Conservation (phyloP, 2,329 filamentous ascomycete species). For the Neoarthrinium moseri region DNA sequence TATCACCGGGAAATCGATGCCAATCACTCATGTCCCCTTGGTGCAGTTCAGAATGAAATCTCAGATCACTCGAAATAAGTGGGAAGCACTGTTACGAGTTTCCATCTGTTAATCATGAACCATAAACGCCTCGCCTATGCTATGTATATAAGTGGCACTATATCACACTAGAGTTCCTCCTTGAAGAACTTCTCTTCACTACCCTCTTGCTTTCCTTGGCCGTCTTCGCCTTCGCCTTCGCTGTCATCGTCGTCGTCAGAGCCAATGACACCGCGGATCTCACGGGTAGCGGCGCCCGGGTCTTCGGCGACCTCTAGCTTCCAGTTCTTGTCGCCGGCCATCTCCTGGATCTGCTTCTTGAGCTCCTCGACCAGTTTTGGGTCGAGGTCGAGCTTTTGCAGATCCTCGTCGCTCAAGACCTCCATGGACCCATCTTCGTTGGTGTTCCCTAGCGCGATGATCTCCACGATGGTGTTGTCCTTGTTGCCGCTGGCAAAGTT, state of each 20-base stretch:
- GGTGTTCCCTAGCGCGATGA: slow-evolving; percentile 43
- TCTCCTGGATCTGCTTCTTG: slow-evolving; percentile 63
- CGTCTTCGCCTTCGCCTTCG: slow-evolving; percentile 22
- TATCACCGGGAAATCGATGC: no score
- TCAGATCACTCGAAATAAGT: no score
- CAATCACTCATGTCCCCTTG: no score
- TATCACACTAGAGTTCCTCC: slow-evolving; percentile 45
- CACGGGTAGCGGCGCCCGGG: slow-evolving; percentile 54
- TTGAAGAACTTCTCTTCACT: slow-evolving; percentile 53
- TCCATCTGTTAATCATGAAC: no score
- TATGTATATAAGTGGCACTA: slow-evolving; percentile 13
- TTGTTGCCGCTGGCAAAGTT: slow-evolving; percentile 36
- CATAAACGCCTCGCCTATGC: slow-evolving; percentile 16
- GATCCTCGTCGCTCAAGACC: slow-evolving; percentile 62
- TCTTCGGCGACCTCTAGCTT: slow-evolving; percentile 76
- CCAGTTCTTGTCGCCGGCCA: slow-evolving; percentile 74
- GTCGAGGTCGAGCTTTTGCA: slow-evolving; percentile 67
- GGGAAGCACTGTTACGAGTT: no score
- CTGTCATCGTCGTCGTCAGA: slow-evolving; percentile 44
- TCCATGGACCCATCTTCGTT: slow-evolving; percentile 61
- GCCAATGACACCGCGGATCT: slow-evolving; percentile 70
- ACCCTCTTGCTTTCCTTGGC: slow-evolving; percentile 25
- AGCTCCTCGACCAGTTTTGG: slow-evolving; percentile 68
- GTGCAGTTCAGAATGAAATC: no score
- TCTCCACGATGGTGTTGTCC: slow-evolving; percentile 33